Evolutionary conservation across 2,329 filamentous ascomycete genomes (phyloP), one percentile per base, ranked within the genome.

Genomic region (Fusarium globosum): DNA sequence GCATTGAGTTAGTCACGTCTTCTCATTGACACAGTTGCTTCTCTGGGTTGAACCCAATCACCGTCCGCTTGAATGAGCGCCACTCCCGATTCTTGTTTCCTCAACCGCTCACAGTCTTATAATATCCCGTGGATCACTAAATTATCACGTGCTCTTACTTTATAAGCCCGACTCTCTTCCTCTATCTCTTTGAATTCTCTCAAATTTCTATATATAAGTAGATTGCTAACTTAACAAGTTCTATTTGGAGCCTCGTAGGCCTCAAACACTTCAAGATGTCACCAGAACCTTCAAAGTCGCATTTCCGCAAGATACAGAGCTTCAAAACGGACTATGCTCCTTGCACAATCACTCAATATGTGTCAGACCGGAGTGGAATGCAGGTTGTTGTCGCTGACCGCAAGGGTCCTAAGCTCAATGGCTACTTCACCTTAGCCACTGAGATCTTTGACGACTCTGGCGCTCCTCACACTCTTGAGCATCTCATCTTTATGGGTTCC

Each of bases 391-490:
- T 98, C 56, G 94, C 97, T 76, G 93, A 98, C 81, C 92, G 95
- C 76, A 91, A 96, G 80, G 96, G 96, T 1, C 96, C 96, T n/a
- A 98, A 98, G 82, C 89, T 98, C 69, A 93, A 94, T 76, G 96
- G 96, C 39, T 97, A 97, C 83, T 99, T 99, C 83, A 93, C 95
- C 39, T 88, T 99, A 60, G 96, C 96, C 39, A 99, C 96, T 7
- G 96, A 99, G 83, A 98, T 99, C 77, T 93, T 97, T 78, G 96
- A 99, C 84, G 95, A 99, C 82, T 98, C 96, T 16, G 96, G 96
- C 45, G 93, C 96, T 20, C 96, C 93, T 10, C 93, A 96, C 79
- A 95, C 93, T 1, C 86, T 96, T n/a, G 93, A 96, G 83, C 93
- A 95, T 81, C 84, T 96, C 20, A 87, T 94, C 73, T 96, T 95